Evolutionary conservation across 2,329 filamentous ascomycete genomes (phyloP).

Genomic region (Daldinia sp.): DNA sequence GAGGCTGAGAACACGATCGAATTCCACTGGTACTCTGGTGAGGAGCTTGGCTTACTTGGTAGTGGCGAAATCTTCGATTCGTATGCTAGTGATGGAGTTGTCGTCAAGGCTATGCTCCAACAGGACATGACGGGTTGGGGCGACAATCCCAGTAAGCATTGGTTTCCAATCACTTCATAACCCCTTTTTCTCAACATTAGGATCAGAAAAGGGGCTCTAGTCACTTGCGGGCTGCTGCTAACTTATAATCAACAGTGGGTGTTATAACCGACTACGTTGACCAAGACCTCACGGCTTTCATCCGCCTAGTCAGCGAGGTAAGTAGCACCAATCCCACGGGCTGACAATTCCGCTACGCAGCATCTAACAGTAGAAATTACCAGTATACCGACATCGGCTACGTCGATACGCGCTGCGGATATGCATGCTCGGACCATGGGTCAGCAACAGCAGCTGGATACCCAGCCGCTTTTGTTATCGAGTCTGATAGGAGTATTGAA

Average conservation of each 20-base stretch:
- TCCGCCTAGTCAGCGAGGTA: slow-evolving; percentile 54
- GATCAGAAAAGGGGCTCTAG: not conserved
- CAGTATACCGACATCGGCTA: slow-evolving; percentile 56
- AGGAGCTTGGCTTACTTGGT: slow-evolving; percentile 83
- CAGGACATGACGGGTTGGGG: slow-evolving; percentile 60
- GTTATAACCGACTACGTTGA: slow-evolving; percentile 58
- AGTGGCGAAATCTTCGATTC: slow-evolving; percentile 66
- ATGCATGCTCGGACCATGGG: slow-evolving; percentile 75
- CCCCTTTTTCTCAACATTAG: not conserved
- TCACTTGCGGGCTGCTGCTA: not conserved
- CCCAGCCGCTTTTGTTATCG: slow-evolving; percentile 73
- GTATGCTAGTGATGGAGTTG: slow-evolving; percentile 51
- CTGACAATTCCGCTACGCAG: not conserved
- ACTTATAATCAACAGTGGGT: slow-evolving; percentile 47
- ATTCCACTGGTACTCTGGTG: slow-evolving; percentile 88
- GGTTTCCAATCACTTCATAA: not conserved
- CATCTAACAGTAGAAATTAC: not conserved
- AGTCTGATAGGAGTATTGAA: slow-evolving; percentile 68
- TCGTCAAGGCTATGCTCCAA: slow-evolving; percentile 59
- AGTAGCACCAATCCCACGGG: slow-evolving; percentile 8
- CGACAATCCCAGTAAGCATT: slow-evolving; percentile 42
- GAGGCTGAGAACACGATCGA: slow-evolving; percentile 79
- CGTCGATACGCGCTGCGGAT: slow-evolving; percentile 64
- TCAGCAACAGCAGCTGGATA: slow-evolving; percentile 75
- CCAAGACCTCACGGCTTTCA: slow-evolving; percentile 52